Evolutionary conservation across 1,284 basidiomycete genomes (phyloP).

Genomic region (Termitomyces sp.): DNA sequence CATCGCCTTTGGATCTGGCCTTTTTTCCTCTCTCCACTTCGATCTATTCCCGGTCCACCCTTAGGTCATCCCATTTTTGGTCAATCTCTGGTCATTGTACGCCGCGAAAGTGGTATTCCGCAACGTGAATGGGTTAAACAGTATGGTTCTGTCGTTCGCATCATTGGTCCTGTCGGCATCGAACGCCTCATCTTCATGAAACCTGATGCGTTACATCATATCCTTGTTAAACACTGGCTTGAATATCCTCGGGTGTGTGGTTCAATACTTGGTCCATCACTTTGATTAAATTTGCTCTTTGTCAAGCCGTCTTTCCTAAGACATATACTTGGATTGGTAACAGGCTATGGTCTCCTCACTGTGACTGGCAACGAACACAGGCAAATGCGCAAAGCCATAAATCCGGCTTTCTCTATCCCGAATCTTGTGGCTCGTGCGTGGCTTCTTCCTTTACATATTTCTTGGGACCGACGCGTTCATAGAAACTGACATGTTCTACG

Average conservation of each 20-base stretch:
- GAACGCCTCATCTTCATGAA: constrained; percentile 41
- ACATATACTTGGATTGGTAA: constrained; percentile 36
- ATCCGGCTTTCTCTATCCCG: constrained; percentile 44
- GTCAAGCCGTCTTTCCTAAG: constrained; percentile 38
- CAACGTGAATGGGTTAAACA: constrained; percentile 43
- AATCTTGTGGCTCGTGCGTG: constrained; percentile 43
- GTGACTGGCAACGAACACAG: constrained; percentile 44
- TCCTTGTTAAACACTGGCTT: constrained; percentile 39
- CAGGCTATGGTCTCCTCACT: constrained; percentile 44
- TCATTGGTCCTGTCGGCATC: constrained; percentile 42
- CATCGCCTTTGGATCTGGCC: constrained; percentile 27
- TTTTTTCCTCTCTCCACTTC: constrained; percentile 27
- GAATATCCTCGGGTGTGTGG: constrained; percentile 38
- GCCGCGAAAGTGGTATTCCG: constrained; percentile 37
- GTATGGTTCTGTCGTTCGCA: constrained; percentile 39
- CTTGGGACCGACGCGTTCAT: constrained; percentile 21
- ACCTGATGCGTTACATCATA: constrained; percentile 39
- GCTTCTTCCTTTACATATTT: not conserved
- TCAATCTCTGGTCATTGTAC: constrained; percentile 24
- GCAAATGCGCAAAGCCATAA: constrained; percentile 46
- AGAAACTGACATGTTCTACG: constrained; percentile 48
- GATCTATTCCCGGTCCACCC: constrained; percentile 29
- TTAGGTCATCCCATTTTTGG: constrained; percentile 26
- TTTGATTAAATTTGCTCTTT: not conserved
- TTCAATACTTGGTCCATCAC: not conserved